phyloP scores from a whole-genome alignment of 768 basidiomycete species.

The Leccinum longicurvipes region DNA sequence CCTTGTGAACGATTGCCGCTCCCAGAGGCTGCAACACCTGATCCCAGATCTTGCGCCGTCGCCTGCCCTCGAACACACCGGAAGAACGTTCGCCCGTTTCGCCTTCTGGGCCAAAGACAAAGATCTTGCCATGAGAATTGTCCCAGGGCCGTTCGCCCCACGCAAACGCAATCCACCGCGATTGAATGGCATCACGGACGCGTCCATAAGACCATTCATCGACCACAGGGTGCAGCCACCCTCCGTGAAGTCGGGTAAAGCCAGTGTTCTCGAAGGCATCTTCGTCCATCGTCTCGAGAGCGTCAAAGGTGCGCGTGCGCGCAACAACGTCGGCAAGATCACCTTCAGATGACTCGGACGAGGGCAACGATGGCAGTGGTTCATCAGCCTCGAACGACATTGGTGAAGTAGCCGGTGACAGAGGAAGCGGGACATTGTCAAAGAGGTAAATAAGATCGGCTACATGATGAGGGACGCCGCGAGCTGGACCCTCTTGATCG shows the following conservation, averaged over 20 bases:
- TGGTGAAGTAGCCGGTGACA: slow-evolving; percentile 32
- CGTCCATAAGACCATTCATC: slow-evolving; percentile 65
- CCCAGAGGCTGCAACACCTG: slow-evolving; percentile 68
- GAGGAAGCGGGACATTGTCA: slow-evolving; percentile 64
- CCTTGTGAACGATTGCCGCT: slow-evolving; percentile 62
- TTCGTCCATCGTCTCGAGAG: slow-evolving; percentile 26
- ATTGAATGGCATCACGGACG: slow-evolving; percentile 69
- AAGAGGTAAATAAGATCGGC: slow-evolving; percentile 77
- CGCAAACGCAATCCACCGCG: slow-evolving; percentile 73
- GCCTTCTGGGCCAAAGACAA: slow-evolving; percentile 80
- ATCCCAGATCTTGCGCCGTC: slow-evolving; percentile 59
- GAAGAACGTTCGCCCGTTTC: slow-evolving; percentile 71
- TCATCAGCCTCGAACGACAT: slow-evolving; percentile 35
- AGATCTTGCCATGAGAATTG: slow-evolving; percentile 54
- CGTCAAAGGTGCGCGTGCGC: slow-evolving; percentile 21
- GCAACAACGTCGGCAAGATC: slow-evolving; percentile 16
- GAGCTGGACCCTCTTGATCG: slow-evolving; percentile 72
- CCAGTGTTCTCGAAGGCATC: slow-evolving; percentile 17
- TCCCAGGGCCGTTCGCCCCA: slow-evolving; percentile 72
- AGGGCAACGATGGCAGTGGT: slow-evolving; percentile 27
- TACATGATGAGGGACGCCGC: slow-evolving; percentile 64
- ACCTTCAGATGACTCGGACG: slow-evolving; percentile 26
- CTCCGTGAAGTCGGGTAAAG: slow-evolving; percentile 25
- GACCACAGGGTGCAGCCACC: slow-evolving; percentile 57
- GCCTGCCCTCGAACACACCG: slow-evolving; percentile 62